Evolutionary conservation across 805 yeast genomes (phyloP), one percentile per base, ranked within the genome.

Genomic region (Kodamaea hsintzibuensis): DNA sequence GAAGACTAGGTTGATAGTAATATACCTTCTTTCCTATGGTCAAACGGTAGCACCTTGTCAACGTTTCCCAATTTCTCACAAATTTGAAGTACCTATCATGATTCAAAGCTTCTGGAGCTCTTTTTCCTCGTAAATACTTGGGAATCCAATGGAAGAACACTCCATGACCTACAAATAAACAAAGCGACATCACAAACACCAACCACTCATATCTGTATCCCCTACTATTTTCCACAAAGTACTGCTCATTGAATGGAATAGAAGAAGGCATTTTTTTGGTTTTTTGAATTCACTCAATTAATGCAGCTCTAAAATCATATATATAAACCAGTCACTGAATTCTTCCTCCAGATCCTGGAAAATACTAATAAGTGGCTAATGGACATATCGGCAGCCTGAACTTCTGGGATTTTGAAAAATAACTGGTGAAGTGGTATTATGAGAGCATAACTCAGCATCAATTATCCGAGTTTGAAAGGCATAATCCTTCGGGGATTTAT

Each of bases 91-190:
- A 30, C 13, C 13, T 8, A 12, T 2, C 13, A 12, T 30, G 8
- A 8, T 30, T 30, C 35, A 30, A 30, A 9, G 12, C 35, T 9
- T 30, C 35, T 5, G 35, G 35, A 5, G 35, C 13, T 30, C 35
- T 8, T 12, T 52, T 57, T 0, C 52, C 44, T 52, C 81, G 57
- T 10, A 76, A 55, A 35, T 42, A 61, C 37, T 65, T 57, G 2
- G 81, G 81, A 6, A 75, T 60, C 80, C 81, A 76, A 45, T 69
- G 66, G 59, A 77, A 75, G 2, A 77, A n/a, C 1, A 72, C 6
- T 2, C 82, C 82, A 61, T 78, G 77, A 6, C 67, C 18, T 0
- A 68, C 46, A 7, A 79, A 61, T 1, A 65, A 51, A 3, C 58
- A 33, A 1, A 75, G 10, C 6, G 66, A 58, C 10, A 71, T 37